These are phyloP conservation scores for Polyplosphaeria fusca DNA, from an alignment of 495 filamentous ascomycete genomes.

Conservation along the genomic window DNA sequence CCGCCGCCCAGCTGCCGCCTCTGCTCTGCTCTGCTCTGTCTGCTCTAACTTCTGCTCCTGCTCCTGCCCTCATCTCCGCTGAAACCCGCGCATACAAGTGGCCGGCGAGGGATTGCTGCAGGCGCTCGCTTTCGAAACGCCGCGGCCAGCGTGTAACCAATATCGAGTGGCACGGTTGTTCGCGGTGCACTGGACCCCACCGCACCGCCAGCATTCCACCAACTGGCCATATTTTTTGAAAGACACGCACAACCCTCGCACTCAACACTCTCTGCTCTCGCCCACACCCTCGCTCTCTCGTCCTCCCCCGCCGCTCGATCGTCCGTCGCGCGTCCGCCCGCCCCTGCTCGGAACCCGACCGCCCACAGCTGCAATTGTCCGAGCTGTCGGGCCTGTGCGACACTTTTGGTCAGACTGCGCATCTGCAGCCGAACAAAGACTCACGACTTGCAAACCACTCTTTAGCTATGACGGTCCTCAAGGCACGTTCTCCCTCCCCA, in stretches of 20 bases:
- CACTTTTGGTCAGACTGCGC: conserved; percentile 13
- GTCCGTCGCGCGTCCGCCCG: neutral
- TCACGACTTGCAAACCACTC: neutral
- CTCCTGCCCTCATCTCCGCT: conserved; percentile 3
- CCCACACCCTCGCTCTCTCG: neutral
- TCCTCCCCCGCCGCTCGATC: conserved; percentile 6
- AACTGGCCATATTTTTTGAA: conserved; percentile 25
- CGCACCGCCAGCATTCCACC: conserved; percentile 21
- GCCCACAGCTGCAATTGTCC: conserved; percentile 18
- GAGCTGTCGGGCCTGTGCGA: conserved; percentile 29
- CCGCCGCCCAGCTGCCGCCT: neutral
- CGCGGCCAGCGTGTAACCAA: conserved; percentile 29
- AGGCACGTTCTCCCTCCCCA: conserved; percentile 21
- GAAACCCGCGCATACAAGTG: conserved; percentile 10
- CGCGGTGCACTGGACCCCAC: conserved; percentile 9
- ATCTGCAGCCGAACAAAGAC: conserved; percentile 23
- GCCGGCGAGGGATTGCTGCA: neutral
- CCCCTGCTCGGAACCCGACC: conserved; percentile 8
- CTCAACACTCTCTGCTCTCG: neutral
- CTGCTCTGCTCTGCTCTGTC: neutral
- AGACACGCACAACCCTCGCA: conserved; percentile 1
- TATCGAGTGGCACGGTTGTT: conserved; percentile 28
- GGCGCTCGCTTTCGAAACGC: conserved; percentile 28
- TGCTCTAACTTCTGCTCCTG: conserved; percentile 2
- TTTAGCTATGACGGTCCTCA: conserved; percentile 32